Evolutionary conservation across 441 rosid genomes (phyloP).

Genomic region (Arabidopsis lyrata): DNA sequence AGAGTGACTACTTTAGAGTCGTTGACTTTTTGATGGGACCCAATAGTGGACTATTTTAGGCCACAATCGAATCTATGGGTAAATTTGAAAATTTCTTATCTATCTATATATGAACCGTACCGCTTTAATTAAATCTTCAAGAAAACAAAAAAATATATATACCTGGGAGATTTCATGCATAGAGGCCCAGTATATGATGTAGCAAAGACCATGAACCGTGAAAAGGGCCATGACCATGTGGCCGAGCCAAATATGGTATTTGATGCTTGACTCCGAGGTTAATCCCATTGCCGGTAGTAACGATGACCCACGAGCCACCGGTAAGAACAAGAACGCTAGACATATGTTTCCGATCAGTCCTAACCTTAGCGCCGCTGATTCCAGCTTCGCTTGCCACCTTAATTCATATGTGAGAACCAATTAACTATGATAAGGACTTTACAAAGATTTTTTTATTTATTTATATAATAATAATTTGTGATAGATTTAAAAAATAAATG

Average conservation of each 20-base stretch:
- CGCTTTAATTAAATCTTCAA: background rate
- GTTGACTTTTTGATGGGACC: slow-evolving; percentile 26
- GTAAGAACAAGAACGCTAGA: slow-evolving; percentile 60
- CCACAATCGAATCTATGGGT: slow-evolving; percentile 23
- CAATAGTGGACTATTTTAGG: slow-evolving; percentile 10
- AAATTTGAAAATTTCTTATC: too few relatives aligned
- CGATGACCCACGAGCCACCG: slow-evolving; percentile 69
- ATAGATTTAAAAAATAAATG: background rate
- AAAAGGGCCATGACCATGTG: slow-evolving; percentile 59
- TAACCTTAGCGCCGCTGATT: slow-evolving; percentile 39
- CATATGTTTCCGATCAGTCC: slow-evolving; percentile 61
- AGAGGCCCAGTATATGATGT: slow-evolving; percentile 49
- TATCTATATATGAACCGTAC: background rate
- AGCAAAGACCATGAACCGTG: slow-evolving; percentile 59
- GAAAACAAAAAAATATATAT: background rate
- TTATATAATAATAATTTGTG: too few relatives aligned
- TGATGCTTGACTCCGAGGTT: slow-evolving; percentile 69
- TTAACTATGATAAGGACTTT: too few relatives aligned
- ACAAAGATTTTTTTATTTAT: too few relatives aligned
- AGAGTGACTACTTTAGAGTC: slow-evolving; percentile 2
- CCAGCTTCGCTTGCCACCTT: slow-evolving; percentile 62
- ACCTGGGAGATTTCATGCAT: slow-evolving; percentile 51
- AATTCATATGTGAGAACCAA: background rate
- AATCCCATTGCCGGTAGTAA: slow-evolving; percentile 58
- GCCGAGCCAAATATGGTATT: slow-evolving; percentile 76